Base-by-base conservation (phyloP, 805 yeast species). In the Wickerhamiella dianesei region DNA sequence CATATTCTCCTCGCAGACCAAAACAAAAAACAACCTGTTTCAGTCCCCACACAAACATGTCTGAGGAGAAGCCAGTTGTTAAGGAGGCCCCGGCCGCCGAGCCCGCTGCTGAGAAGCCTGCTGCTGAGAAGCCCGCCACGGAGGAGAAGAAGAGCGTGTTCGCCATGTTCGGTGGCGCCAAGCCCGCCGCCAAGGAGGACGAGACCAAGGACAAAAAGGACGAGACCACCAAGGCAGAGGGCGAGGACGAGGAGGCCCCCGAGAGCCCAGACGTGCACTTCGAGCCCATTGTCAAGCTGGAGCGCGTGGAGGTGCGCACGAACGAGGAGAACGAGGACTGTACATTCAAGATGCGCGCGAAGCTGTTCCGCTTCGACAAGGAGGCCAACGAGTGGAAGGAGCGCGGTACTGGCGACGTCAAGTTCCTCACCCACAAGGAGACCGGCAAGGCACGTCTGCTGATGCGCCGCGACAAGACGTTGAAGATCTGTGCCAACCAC, bases 401-500 rank as follows among this genome's bases (percentile, higher is more conserved):
- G 75, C 84, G 98, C 73, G 98, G 98, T 59, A 86, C 96, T 35
- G 98, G 98, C 62, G 98, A 92, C 63, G 95, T 87, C 59, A 86
- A 92, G 70, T 85, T 92, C 68, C 77, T 92, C 64, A 74, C 89
- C 72, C 96, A 89, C 72, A 87, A 86, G 67, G 69, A 70, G 52
- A 71, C 85, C 49, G 75, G 76, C 49, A 88, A 86, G 71, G 85
- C 84, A 54, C 82, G 98, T 72, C 68, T 92, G 56, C 73, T 92
- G 63, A 92, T 92, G 98, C 86, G 98, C 78, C 86, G 98, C 73
- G 98, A 92, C 72, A 89, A 89, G 75, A 92, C 97, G 47, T 76
- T 92, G 64, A 92, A 92, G 75, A 82, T 92, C 62, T 92, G 98
- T 69, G 98, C 98, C 59, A 92, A 92, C 73, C 98, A 92, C 69